phyloP scores from a whole-genome alignment of 148 eudicot genomes.

The Rhododendron griersonianum region DNA sequence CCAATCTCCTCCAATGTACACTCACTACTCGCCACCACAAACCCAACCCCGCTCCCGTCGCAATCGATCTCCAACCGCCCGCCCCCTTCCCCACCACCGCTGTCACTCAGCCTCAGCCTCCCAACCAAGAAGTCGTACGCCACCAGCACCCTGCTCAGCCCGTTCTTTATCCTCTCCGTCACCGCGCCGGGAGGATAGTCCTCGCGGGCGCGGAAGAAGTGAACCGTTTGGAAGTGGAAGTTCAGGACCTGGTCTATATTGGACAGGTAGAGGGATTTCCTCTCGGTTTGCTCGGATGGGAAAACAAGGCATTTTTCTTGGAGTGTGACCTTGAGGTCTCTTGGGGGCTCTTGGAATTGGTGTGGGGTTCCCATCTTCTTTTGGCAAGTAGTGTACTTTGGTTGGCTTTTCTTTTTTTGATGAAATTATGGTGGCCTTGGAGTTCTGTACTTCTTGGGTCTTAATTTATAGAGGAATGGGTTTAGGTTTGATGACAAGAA shows the following conservation, averaged over 20 bases:
- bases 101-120: slow-evolving; percentile 42
- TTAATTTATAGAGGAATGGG: background rate
- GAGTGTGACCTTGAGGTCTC: slow-evolving; percentile 54
- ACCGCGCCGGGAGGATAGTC: slow-evolving; percentile 47
- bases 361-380: slow-evolving; percentile 26
- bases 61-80: slow-evolving; percentile 64
- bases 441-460: background rate
- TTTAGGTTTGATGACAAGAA: no score
- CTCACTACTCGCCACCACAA: slow-evolving; percentile 61
- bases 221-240: slow-evolving; percentile 77
- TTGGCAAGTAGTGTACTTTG: background rate
- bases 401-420: no score
- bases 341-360: slow-evolving; percentile 13
- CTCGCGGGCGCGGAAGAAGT: slow-evolving; percentile 55
- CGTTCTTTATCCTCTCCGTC: slow-evolving; percentile 27
- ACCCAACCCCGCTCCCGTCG: slow-evolving; percentile 55
- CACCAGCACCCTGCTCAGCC: slow-evolving; percentile 40
- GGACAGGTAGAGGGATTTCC: slow-evolving; percentile 58
- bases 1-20: slow-evolving; percentile 59
- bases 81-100: background rate
- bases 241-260: slow-evolving; percentile 84
- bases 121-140: slow-evolving; percentile 68
- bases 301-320: slow-evolving; percentile 41
- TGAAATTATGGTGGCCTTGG: background rate
- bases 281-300: slow-evolving; percentile 42